Base-by-base conservation (phyloP, 23 red algal genomes). In the Gracilaria vermiculophylla region DNA sequence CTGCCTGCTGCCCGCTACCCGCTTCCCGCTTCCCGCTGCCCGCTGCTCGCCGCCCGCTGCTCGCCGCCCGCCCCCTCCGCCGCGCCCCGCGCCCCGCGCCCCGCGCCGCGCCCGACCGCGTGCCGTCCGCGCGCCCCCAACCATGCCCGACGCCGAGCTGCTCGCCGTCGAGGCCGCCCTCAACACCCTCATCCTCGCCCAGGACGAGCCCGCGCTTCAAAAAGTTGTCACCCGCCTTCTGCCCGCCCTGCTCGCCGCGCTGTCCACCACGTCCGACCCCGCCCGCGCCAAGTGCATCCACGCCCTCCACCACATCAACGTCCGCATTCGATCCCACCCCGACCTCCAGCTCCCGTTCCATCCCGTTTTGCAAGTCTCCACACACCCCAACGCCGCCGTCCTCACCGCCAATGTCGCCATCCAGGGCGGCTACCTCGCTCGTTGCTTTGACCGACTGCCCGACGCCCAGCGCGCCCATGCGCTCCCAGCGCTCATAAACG, bases 261-360 rank as follows among this genome's bases (percentile, higher is more conserved):
- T 85, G 0, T 72, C 90, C 20, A 93, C 80, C 12, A 34, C 67
- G 41, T 93, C 90, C 40, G 50, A 49, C 1, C n/a, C 80, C 12
- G 90, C 90, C 23, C 79, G 81, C 27, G 80, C 66, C 48, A 85
- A 84, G 23, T 69, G 78, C 73, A 69, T 93, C 3, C 41, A 77
- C 5, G 42, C 90, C n/a, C 90, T 93, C 25, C 79, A 83, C 31
- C 90, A 93, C 60, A 78, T 93, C 36, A 93, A 93, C 45, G 73
- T 93, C 23, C 90, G 90, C 55, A 39, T 85, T 12, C 78, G 78
- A 32, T 47, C 90, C 2, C 39, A 78, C 54, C 69, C 78, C 16
- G 2, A 24, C 24, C 53, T 93, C 51, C 15, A n/a, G 0, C 77
- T 93, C 19, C 90, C 90, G 19, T 85, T 85, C 42, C 36, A 17